Percentiles rank a stretch among this genome's conserved stretches.
phyloP scores from a whole-genome alignment of 306 rosid genomes.

The Prunus davidiana region DNA sequence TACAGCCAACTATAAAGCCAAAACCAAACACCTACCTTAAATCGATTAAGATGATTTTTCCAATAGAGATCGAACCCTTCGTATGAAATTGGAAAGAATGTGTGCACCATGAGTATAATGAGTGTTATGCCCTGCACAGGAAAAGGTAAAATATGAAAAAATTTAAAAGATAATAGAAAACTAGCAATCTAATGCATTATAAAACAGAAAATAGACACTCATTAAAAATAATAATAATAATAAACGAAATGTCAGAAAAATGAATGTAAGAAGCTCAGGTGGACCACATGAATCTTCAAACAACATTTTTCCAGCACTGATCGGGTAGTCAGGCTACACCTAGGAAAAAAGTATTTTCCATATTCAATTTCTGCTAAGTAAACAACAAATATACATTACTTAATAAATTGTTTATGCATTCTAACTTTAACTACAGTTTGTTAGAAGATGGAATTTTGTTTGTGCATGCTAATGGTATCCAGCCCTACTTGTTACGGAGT shows the following conservation, averaged over 20 bases:
- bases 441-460: too few relatives aligned
- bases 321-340: too few relatives aligned
- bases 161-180: background rate
- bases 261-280: background rate
- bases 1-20: background rate
- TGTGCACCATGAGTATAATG: slow-evolving; percentile 56
- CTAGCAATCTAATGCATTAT: background rate
- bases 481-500: too few relatives aligned
- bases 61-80: slow-evolving; percentile 71
- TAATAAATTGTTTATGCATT: too few relatives aligned
- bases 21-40: slow-evolving; percentile 54
- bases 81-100: slow-evolving; percentile 67
- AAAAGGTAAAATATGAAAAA: slow-evolving; percentile 13
- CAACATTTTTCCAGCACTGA: background rate
- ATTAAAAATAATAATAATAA: background rate
- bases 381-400: too few relatives aligned
- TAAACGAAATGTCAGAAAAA: background rate
- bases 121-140: slow-evolving; percentile 66
- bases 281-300: background rate
- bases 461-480: too few relatives aligned
- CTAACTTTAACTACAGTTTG: too few relatives aligned
- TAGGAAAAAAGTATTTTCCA: too few relatives aligned
- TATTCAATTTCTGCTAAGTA: too few relatives aligned
- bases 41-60: slow-evolving; percentile 50
- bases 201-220: slow-evolving; percentile 1